A percentile compares a stretch with the other conserved stretches of the same genome.
These are phyloP conservation scores for Hanseniaspora lachancei DNA, from an alignment of 805 yeast genomes.

Conservation along the genomic window DNA sequence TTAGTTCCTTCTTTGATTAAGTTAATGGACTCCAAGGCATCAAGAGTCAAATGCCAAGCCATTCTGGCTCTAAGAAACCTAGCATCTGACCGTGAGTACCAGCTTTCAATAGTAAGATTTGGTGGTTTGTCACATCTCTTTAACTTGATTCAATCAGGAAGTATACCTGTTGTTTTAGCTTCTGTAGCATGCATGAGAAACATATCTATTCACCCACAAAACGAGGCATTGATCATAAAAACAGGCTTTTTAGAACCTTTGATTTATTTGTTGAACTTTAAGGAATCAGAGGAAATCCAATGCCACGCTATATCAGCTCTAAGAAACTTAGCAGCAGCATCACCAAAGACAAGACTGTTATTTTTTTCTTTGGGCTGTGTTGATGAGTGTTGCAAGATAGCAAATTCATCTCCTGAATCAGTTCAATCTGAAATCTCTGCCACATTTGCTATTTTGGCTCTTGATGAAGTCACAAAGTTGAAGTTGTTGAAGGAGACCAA, in stretches of 20 bases:
- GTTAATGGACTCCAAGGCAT: slow-evolving; percentile 84
- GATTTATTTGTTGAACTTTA: slow-evolving; percentile 68
- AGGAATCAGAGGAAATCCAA: slow-evolving; percentile 88
- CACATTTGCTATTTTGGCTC: slow-evolving; percentile 88
- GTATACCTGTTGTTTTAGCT: slow-evolving; percentile 84
- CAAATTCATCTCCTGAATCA: slow-evolving; percentile 70
- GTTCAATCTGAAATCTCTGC: slow-evolving; percentile 96
- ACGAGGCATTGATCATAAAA: slow-evolving; percentile 89
- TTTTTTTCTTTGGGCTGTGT: slow-evolving; percentile 92
- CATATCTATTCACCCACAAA: slow-evolving; percentile 89
- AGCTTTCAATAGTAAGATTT: slow-evolving; percentile 85
- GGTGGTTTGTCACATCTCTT: slow-evolving; percentile 92
- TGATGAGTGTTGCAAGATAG: slow-evolving; percentile 77
- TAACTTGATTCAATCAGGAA: slow-evolving; percentile 74
- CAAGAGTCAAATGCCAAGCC: slow-evolving; percentile 97
- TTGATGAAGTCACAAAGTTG: slow-evolving; percentile 87
- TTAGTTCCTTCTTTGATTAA: slow-evolving; percentile 76
- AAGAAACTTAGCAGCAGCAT: slow-evolving; percentile 89
- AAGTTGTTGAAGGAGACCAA: slow-evolving; percentile 66
- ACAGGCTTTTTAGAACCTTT: slow-evolving; percentile 92
- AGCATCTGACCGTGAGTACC: slow-evolving; percentile 92
- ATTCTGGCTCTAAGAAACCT: slow-evolving; percentile 89
- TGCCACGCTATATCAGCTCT: slow-evolving; percentile 96
- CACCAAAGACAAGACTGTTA: slow-evolving; percentile 84
- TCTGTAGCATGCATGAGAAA: slow-evolving; percentile 98